Evolutionary conservation across 148 eudicot genomes (phyloP).

Genomic region (Rhododendron griersonianum): DNA sequence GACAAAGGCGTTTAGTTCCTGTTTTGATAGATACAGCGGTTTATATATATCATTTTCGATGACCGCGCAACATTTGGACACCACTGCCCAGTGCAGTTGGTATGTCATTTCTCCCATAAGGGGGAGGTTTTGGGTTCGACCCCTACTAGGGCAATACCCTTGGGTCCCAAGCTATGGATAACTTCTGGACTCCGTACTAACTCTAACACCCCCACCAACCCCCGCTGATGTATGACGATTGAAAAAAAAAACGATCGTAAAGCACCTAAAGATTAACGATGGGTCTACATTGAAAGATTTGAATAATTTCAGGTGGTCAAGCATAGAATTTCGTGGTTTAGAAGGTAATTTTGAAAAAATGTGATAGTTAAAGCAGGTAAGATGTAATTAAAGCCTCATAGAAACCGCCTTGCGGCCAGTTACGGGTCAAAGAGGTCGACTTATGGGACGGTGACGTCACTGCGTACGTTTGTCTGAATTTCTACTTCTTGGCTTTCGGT

Average conservation of each 20-base stretch:
- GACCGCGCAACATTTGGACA: neutral
- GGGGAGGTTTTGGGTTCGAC: no score
- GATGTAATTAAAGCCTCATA: neutral
- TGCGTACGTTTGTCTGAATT: no score
- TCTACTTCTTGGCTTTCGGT: no score
- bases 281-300: neutral
- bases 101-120: no score
- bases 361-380: neutral
- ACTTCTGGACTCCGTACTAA: no score
- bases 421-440: neutral
- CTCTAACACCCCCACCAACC: no score
- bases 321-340: neutral
- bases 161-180: no score
- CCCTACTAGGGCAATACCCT: no score
- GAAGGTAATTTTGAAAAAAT: neutral
- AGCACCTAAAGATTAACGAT: neutral
- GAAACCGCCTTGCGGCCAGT: no score
- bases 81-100: no score
- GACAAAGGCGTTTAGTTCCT: neutral
- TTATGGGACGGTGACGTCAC: neutral
- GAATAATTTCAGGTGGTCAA: neutral
- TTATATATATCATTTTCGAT: no score
- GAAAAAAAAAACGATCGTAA: neutral
- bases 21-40: neutral
- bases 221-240: no score